Conservation (phyloP, 2,329 filamentous ascomycete genomes). For the Neophaeococcomyces mojaviensis region DNA sequence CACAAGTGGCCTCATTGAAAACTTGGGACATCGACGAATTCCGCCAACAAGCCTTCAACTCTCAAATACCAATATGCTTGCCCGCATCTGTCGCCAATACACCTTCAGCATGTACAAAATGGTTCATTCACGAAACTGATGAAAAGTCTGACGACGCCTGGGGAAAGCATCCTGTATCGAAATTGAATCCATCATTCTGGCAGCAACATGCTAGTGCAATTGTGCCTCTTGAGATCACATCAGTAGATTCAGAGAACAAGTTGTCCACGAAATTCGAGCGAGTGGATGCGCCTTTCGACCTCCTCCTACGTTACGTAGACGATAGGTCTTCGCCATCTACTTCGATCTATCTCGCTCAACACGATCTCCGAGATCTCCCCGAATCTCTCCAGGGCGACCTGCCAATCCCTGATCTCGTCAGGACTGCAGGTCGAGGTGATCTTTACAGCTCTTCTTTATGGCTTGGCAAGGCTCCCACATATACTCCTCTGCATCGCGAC, state of each 20-base stretch:
- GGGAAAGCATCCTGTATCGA: constrained; percentile 13
- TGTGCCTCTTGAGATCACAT: constrained; percentile 51
- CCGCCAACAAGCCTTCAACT: constrained; percentile 44
- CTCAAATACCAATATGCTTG: constrained; percentile 47
- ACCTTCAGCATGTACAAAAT: constrained; percentile 50
- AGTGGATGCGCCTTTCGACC: constrained; percentile 45
- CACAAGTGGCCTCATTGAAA: not conserved
- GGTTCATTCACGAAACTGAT: constrained; percentile 46
- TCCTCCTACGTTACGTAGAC: constrained; percentile 54
- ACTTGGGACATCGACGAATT: constrained; percentile 40
- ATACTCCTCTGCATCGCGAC: constrained; percentile 84
- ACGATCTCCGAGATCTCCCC: constrained; percentile 63
- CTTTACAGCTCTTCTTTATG: constrained; percentile 83
- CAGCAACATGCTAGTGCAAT: constrained; percentile 39
- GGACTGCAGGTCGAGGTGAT: constrained; percentile 62
- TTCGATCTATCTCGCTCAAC: constrained; percentile 75
- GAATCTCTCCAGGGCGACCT: constrained; percentile 55
- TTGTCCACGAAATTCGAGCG: constrained; percentile 34
- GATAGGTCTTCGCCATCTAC: constrained; percentile 13
- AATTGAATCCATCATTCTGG: constrained; percentile 19
- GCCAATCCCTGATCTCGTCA: constrained; percentile 58
- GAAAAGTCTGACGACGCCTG: constrained; percentile 1
- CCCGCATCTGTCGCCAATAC: constrained; percentile 35
- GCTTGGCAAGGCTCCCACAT: constrained; percentile 79
- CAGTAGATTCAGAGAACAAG: not conserved